Percentiles rank a stretch among this genome's conserved stretches.
phyloP scores from a whole-genome alignment of 139 green algal species.

The Zygnema circumcarinatum region DNA sequence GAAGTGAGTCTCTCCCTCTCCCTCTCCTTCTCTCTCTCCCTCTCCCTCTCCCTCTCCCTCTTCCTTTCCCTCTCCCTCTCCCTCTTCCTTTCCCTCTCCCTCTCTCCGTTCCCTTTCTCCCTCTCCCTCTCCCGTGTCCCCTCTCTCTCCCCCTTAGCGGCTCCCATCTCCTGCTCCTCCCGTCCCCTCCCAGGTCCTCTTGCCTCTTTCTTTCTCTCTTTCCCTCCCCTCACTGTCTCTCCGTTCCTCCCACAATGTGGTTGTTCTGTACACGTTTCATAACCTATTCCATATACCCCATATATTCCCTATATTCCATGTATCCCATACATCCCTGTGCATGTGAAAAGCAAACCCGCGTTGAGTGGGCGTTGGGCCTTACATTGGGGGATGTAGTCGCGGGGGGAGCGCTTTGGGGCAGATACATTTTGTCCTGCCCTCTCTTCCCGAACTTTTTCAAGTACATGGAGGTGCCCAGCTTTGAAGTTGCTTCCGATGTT shows the following conservation, averaged over 20 bases:
- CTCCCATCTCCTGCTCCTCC: not conserved
- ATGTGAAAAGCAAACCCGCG: too few relatives aligned
- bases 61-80: not conserved
- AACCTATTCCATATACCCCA: too few relatives aligned
- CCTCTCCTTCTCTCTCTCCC: not conserved
- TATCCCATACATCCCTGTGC: too few relatives aligned
- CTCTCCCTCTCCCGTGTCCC: not conserved
- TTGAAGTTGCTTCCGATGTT: conserved; percentile 91
- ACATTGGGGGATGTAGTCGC: not conserved
- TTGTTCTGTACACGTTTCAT: too few relatives aligned
- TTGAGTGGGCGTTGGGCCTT: too few relatives aligned
- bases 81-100: not conserved
- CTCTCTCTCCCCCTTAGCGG: not conserved
- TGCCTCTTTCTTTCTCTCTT: too few relatives aligned
- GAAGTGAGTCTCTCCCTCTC: not conserved
- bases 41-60: not conserved
- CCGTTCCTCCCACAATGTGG: too few relatives aligned
- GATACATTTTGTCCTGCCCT: conserved; percentile 56
- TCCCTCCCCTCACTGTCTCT: too few relatives aligned
- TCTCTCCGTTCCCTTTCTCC: not conserved
- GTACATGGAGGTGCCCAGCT: conserved; percentile 85
- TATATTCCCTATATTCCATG: too few relatives aligned
- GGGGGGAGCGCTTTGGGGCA: not conserved
- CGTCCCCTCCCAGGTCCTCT: not conserved
- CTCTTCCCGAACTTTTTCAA: conserved; percentile 77